Conservation (phyloP, 495 filamentous ascomycete genomes). For the Hypoxylon rickii region DNA sequence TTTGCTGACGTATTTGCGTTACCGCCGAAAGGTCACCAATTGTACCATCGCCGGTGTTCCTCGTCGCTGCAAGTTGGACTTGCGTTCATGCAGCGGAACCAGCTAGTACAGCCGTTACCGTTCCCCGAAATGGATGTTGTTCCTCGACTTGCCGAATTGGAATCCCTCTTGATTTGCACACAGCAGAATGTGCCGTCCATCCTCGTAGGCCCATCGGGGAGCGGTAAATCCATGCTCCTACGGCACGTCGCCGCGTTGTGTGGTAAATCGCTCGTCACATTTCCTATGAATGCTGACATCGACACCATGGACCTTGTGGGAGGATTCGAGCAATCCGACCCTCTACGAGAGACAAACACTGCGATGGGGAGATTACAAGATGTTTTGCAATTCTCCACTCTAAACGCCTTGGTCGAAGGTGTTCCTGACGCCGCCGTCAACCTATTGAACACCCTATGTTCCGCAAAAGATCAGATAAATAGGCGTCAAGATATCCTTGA, state of each 20-base stretch:
- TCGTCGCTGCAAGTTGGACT: constrained; percentile 72
- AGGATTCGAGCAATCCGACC: constrained; percentile 93
- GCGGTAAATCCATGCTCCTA: constrained; percentile 81
- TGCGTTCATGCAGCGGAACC: constrained; percentile 66
- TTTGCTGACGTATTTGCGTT: constrained; percentile 55
- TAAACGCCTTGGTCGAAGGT: constrained; percentile 51
- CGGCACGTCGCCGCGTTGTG: constrained; percentile 75
- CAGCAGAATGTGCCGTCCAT: constrained; percentile 88
- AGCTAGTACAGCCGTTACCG: constrained; percentile 56
- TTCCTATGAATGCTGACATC: constrained; percentile 87
- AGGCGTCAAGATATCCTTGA: constrained; percentile 38
- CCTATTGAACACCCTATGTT: constrained; percentile 45
- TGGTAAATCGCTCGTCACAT: constrained; percentile 73
- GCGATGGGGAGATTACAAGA: constrained; percentile 58
- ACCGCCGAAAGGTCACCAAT: constrained; percentile 57
- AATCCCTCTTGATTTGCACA: constrained; percentile 86
- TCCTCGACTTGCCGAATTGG: constrained; percentile 67
- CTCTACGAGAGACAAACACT: constrained; percentile 65
- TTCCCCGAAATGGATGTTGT: constrained; percentile 61
- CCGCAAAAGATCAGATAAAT: constrained; percentile 32
- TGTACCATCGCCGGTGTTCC: constrained; percentile 64
- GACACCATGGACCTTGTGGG: constrained; percentile 97
- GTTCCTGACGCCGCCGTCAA: constrained; percentile 50
- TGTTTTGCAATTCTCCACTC: constrained; percentile 58
- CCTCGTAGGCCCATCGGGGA: constrained; percentile 81